Evolutionary conservation across 805 yeast species (phyloP), one percentile per base, ranked within the genome.

Genomic region (Limtongia smithiae): DNA sequence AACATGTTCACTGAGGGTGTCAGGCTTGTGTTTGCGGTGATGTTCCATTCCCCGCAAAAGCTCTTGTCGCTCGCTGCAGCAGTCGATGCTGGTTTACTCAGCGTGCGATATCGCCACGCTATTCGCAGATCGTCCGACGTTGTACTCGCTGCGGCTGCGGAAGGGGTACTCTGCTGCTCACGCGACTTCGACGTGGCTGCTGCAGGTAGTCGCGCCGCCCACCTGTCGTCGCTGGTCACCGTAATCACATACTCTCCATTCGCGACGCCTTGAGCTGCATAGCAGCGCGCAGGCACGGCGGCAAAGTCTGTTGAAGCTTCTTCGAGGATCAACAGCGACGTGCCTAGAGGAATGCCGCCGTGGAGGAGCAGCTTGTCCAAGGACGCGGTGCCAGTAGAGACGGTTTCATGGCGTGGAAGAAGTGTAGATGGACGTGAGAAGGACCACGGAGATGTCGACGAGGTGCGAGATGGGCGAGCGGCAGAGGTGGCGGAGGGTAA

Each of bases 301-400:
- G 85, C 75, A 62, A 88, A 91, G 62, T 91, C 97, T 0, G 97
- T 91, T 5, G 91, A 82, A 0, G 95, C 93, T 14, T 79, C 76
- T 63, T 91, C 97, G 64, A 87, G 91, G 3, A 91, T 64, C 12
- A 90, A 65, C 33, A 89, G 62, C 4, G 85, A 75, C 9, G 73
- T 67, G 1, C 96, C 95, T 11, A 86, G 58, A 1, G 97, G 97
- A 14, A 90, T 64, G 0, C 98, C 98, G 48, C 79, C 83, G 65
- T 91, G 97, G 1, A 77, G 78, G 44, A 91, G 63, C 3, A 86
- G 67, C 55, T 74, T 78, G 65, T 91, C 97, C 20, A 91, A 65
- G 62, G 87, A 90, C 6, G 73, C 64, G 21, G 83, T 76, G 1
- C 97, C 97, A 0, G 95, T 83, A 1, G 97, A 86, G 1, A 83